A percentile compares a stretch with the other conserved stretches of the same genome.
phyloP scores from a whole-genome alignment of 345 rosid species.

The Conringia planisiliqua region DNA sequence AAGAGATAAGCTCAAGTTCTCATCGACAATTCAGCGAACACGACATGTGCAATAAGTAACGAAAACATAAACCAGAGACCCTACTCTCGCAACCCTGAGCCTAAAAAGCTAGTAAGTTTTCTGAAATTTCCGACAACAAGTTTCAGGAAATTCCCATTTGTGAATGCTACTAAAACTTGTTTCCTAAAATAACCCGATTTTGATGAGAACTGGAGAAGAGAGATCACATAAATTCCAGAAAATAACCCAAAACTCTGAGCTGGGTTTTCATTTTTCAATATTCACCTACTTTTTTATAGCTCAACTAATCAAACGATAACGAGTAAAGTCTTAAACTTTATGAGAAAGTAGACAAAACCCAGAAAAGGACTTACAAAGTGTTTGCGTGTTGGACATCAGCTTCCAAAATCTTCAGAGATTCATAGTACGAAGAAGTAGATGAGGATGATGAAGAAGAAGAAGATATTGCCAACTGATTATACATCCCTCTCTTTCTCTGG shows the following conservation, averaged over 20 bases:
- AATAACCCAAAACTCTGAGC: conserved; percentile 11
- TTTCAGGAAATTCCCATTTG: neutral
- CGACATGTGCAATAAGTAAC: conserved; percentile 1
- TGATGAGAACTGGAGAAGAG: neutral
- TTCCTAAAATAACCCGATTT: conserved; percentile 24
- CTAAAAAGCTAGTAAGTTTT: neutral
- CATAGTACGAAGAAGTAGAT: conserved; percentile 52
- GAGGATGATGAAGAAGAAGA: conserved; percentile 23
- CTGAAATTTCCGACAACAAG: neutral
- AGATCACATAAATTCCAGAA: neutral
- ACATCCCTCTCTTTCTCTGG: conserved; percentile 20
- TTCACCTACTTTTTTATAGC: conserved; percentile 17
- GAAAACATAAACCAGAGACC: neutral
- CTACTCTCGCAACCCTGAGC: neutral
- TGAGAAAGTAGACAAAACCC: conserved; percentile 16
- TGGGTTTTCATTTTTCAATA: neutral
- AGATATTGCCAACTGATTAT: conserved; percentile 33
- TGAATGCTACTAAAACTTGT: neutral
- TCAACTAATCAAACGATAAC: conserved; percentile 24
- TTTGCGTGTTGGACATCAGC: conserved; percentile 90
- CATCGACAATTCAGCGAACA: conserved; percentile 10
- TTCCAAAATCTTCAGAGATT: conserved; percentile 72
- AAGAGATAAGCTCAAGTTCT: conserved; percentile 17
- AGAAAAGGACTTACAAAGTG: conserved; percentile 57
- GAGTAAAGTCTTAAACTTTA: conserved; percentile 17